Base-by-base conservation (phyloP, 2,329 filamentous ascomycete species). In the Ophiostoma piceae region DNA sequence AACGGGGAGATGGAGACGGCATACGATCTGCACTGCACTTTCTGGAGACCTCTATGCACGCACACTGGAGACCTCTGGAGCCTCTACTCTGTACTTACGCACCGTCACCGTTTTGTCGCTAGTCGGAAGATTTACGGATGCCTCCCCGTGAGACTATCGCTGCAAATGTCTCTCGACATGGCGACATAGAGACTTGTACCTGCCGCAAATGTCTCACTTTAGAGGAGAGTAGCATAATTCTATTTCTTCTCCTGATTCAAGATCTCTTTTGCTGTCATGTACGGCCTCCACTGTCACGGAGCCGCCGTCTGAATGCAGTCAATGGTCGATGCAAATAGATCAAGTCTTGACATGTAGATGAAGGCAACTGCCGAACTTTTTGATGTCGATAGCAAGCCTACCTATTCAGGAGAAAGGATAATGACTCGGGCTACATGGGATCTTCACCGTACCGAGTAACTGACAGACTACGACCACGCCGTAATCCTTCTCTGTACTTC, bases 141-240 rank as follows among this genome's bases (percentile, higher is more conserved):
- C 51, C 51, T 57, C 51, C 51, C 51, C 51, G 51, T 57, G 51
- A 57, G 22, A 57, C 51, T 57, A 26, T 57, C 16, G 51, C 51
- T 57, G n/a, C 51, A 26, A 26, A 57, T 26, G 51, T 26, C 51
- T 26, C 51, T 26, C n/a, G 12, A 57, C 16, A 57, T 5, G 22
- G n/a, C n/a, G n/a, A 57, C 51, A 57, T 57, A 57, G 8, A 26
- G 51, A 12, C 51, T 57, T 57, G 51, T 57, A 57, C 51, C 51
- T 57, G 51, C 51, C 51, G 51, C 51, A 57, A 57, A 57, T 57
- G 51, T 57, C 51, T 57, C 51, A 57, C 51, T 57, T 29, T 47
- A 7, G 16, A n/a, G 43, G 16, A 47, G 16, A 47, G 12, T 43
- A 47, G 43, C 43, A 47, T 47, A 47, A 7, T n/a, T 47, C 43